These are phyloP conservation scores for Ceratobasidium sp. DNA, from an alignment of 1,284 basidiomycete genomes.

Conservation along the genomic window DNA sequence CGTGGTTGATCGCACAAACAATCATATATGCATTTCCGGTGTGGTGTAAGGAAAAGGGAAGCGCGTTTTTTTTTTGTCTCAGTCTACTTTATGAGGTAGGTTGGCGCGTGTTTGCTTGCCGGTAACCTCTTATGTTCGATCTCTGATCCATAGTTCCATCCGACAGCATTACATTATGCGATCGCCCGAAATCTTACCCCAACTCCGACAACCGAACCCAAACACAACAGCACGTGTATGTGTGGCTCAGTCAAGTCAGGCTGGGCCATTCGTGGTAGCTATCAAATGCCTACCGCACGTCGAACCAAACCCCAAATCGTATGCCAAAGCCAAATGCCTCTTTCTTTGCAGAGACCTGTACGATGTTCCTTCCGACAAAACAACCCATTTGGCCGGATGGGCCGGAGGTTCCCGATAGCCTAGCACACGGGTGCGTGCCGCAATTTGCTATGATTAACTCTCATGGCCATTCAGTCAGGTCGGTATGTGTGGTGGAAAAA, in stretches of 20 bases:
- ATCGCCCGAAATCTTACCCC: constrained; percentile 6
- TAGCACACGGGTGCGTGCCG: neutral
- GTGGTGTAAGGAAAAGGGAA: no score
- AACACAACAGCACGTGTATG: constrained; percentile 33
- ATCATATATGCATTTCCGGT: neutral
- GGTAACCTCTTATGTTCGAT: no score
- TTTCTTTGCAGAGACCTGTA: neutral
- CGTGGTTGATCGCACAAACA: neutral
- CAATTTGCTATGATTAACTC: neutral
- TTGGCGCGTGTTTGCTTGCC: neutral
- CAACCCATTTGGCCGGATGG: neutral
- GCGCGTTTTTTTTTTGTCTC: no score
- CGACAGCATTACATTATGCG: neutral
- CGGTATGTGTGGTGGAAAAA: neutral
- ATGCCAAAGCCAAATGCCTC: constrained; percentile 5
- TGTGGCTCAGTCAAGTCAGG: constrained; percentile 7
- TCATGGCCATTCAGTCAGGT: no score
- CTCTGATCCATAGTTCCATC: neutral
- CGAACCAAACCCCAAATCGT: constrained; percentile 37
- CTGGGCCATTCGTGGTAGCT: neutral
- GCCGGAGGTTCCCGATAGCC: constrained; percentile 1
- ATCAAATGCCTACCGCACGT: constrained; percentile 26
- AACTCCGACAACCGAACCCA: constrained; percentile 29
- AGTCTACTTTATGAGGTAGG: no score
- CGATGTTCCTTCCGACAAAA: neutral